These are phyloP conservation scores for Symbiodinium natans DNA, from an alignment of 73 alveolate species.

Conservation along the genomic window DNA sequence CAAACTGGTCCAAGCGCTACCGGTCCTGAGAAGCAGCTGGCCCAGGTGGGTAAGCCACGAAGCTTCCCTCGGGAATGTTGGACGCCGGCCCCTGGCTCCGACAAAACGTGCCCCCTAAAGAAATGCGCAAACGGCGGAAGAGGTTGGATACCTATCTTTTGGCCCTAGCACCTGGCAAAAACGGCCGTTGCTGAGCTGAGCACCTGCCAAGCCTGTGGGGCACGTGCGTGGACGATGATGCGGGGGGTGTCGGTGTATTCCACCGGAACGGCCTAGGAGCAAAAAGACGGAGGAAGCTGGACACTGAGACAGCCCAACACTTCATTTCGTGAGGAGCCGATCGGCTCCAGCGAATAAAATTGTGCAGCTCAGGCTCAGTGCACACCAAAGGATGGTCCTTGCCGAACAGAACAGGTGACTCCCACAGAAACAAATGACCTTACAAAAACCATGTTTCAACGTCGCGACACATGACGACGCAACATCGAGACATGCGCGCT, in stretches of 20 bases:
- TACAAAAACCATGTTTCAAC: too few relatives aligned
- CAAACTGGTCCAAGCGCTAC: too few relatives aligned
- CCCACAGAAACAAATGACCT: too few relatives aligned
- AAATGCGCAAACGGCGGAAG: too few relatives aligned
- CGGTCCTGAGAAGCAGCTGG: background rate
- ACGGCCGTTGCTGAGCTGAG: background rate
- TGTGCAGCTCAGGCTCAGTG: constrained; percentile 22
- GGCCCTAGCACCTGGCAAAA: background rate
- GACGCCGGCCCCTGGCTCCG: background rate
- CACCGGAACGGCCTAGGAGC: background rate
- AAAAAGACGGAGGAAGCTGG: too few relatives aligned
- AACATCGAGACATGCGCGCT: too few relatives aligned
- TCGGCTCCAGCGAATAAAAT: too few relatives aligned
- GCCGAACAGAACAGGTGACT: background rate
- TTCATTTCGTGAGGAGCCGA: background rate
- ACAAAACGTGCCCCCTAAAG: too few relatives aligned
- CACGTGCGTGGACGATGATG: background rate
- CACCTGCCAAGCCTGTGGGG: background rate
- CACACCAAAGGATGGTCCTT: background rate
- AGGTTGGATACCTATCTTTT: background rate
- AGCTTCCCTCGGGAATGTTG: background rate
- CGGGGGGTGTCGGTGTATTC: background rate
- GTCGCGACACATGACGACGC: too few relatives aligned
- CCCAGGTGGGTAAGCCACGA: background rate
- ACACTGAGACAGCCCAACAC: too few relatives aligned